These are phyloP conservation scores for Rostrohypoxylon terebratum DNA, from an alignment of 495 filamentous ascomycete species.

Conservation along the genomic window DNA sequence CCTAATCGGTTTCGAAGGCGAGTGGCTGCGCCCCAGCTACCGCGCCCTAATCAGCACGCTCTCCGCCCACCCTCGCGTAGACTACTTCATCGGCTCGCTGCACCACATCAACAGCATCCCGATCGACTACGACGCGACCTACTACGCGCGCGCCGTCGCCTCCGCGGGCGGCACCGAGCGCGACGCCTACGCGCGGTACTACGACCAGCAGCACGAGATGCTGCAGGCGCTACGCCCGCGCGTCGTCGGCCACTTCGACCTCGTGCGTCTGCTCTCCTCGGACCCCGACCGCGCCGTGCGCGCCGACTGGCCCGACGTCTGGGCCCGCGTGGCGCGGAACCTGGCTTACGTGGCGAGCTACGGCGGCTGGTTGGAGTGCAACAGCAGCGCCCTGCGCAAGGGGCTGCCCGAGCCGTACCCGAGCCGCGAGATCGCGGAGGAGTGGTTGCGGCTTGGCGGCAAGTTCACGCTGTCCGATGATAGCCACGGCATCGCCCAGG, in stretches of 20 bases:
- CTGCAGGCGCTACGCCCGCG: constrained; percentile 75
- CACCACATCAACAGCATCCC: constrained; percentile 89
- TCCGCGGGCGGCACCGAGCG: constrained; percentile 67
- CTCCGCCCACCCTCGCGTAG: constrained; percentile 70
- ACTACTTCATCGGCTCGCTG: constrained; percentile 90
- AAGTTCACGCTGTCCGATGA: constrained; percentile 91
- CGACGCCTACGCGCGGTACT: constrained; percentile 80
- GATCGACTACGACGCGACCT: constrained; percentile 82
- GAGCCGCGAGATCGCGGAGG: constrained; percentile 77
- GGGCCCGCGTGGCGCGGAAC: constrained; percentile 79
- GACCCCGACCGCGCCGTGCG: constrained; percentile 70
- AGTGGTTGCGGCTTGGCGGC: constrained; percentile 70
- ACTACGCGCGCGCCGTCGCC: constrained; percentile 70
- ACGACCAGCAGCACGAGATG: constrained; percentile 88
- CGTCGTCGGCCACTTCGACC: constrained; percentile 93
- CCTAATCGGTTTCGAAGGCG: constrained; percentile 90
- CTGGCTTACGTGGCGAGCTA: constrained; percentile 74
- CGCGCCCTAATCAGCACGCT: constrained; percentile 67
- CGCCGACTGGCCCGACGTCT: constrained; percentile 65
- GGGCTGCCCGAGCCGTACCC: constrained; percentile 93
- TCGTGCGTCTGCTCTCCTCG: constrained; percentile 83
- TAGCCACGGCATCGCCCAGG: constrained; percentile 84
- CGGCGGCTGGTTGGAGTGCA: constrained; percentile 88
- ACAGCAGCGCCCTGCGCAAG: constrained; percentile 86
- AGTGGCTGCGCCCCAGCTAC: constrained; percentile 85